Base-by-base conservation (phyloP, 345 rosid species). In the Populus tremula region DNA sequence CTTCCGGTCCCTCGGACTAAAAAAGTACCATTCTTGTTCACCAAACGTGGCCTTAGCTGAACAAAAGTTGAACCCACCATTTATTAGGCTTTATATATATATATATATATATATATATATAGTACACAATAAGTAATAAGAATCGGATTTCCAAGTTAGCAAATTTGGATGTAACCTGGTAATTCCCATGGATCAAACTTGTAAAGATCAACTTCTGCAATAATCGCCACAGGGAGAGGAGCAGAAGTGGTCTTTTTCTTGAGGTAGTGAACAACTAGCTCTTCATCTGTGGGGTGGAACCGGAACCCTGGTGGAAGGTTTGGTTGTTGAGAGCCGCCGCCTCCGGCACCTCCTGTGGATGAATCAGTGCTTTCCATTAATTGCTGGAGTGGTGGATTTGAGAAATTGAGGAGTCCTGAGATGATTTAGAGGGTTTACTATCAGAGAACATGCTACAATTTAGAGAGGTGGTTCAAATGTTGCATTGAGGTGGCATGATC, bases 141-240 rank as follows among this genome's bases (percentile, higher is more conserved):
- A 65, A 14, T 18, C n/a, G 8, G 63, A 59, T 18, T 18, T 13
- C 16, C 63, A 59, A 59, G n/a, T 2, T 21, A 20, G 25, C 2
- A 2, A 21, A 59, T 7, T 59, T 65, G n/a, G 41, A 65, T 65
- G 35, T 65, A 13, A 69, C 85, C 85, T 54, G 85, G 85, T 71
- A 82, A 68, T 61, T 82, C 85, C 82, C 85, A 82, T 5, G 85
- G 85, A 70, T 82, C 85, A 41, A 78, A 82, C 76, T 82, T 82
- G 79, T 82, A 82, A 8, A 82, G 85, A 75, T 82, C 85, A 27
- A 82, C 79, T 39, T 82, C 85, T 3, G 85, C 82, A 1, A 82
- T 82, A 20, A 82, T 82, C 13, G 85, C 72, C 11, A 82, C 77
- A 1, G 85, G 85, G 31, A 82, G 82, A 75, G 82, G 82, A 6